Conservation (phyloP, 2,329 filamentous ascomycete genomes). For the Cladophialophora yegresii region DNA sequence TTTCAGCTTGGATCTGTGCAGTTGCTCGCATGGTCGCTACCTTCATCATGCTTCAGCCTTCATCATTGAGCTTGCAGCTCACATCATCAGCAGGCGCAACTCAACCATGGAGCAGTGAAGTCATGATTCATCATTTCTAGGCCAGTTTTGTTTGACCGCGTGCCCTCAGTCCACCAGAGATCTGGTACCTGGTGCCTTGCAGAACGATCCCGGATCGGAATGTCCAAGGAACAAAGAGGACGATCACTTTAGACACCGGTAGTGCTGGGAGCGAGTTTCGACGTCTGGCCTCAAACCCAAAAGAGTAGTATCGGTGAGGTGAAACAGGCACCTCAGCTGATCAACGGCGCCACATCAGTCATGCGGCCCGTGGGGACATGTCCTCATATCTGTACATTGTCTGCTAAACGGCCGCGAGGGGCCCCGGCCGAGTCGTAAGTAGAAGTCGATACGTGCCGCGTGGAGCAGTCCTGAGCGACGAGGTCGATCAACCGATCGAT, state of each 20-base stretch:
- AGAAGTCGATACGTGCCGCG: background rate
- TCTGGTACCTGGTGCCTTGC: slow-evolving; percentile 1
- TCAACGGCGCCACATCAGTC: background rate
- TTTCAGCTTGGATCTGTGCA: background rate
- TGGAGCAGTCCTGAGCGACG: background rate
- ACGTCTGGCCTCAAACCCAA: background rate
- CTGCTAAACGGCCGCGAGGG: no score
- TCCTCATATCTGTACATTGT: background rate
- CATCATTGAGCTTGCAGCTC: background rate
- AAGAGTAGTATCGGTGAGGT: background rate
- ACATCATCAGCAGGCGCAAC: background rate
- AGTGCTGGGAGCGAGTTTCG: background rate
- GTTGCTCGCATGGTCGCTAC: background rate
- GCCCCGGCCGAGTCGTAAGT: background rate
- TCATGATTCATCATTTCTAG: background rate
- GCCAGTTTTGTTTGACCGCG: background rate
- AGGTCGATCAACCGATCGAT: background rate
- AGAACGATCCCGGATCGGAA: background rate
- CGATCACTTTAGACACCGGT: background rate
- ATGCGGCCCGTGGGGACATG: background rate
- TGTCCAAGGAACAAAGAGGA: background rate
- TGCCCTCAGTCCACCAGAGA: background rate
- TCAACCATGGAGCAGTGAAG: background rate
- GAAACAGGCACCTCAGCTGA: background rate
- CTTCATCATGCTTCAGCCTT: background rate